phyloP scores from a whole-genome alignment of 2,329 filamentous ascomycete species.

The Apiospora hydei region DNA sequence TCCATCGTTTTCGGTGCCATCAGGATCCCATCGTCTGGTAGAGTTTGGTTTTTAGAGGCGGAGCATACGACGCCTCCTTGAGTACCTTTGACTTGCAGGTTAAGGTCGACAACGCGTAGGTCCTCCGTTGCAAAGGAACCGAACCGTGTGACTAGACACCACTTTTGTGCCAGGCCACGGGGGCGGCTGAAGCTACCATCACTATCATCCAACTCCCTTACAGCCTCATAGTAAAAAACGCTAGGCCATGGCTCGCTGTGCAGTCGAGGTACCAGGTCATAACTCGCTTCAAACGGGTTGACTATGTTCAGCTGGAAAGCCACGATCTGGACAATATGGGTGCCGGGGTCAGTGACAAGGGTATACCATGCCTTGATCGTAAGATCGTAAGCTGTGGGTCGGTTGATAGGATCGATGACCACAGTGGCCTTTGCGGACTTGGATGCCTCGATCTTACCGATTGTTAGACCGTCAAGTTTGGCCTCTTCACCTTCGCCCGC shows the following conservation, averaged over 20 bases:
- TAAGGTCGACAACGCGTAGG: slow-evolving; percentile 68
- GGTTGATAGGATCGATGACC: slow-evolving; percentile 56
- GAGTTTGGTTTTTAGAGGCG: slow-evolving; percentile 47
- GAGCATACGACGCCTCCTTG: slow-evolving; percentile 69
- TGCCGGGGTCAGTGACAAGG: slow-evolving; percentile 79
- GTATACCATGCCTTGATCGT: slow-evolving; percentile 80
- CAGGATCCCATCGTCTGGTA: slow-evolving; percentile 51
- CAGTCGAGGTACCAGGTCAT: slow-evolving; percentile 82
- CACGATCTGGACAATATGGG: slow-evolving; percentile 78
- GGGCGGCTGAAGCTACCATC: slow-evolving; percentile 42
- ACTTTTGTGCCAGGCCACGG: slow-evolving; percentile 78
- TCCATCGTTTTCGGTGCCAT: slow-evolving; percentile 74
- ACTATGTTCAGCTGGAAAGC: slow-evolving; percentile 75
- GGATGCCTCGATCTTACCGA: slow-evolving; percentile 57
- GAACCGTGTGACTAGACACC: slow-evolving; percentile 76
- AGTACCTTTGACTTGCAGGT: slow-evolving; percentile 65
- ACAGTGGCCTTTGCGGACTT: slow-evolving; percentile 54
- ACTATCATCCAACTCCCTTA: slow-evolving; percentile 46
- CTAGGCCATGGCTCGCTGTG: slow-evolving; percentile 85
- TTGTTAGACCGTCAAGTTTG: slow-evolving; percentile 49
- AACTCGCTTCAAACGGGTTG: slow-evolving; percentile 89
- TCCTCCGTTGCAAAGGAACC: slow-evolving; percentile 81
- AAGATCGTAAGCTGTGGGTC: slow-evolving; percentile 68
- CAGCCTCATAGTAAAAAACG: slow-evolving; percentile 72
- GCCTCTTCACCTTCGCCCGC: slow-evolving; percentile 48